Conservation (phyloP, 1,139 yeast species). For the Suhomyces wounanorum region DNA sequence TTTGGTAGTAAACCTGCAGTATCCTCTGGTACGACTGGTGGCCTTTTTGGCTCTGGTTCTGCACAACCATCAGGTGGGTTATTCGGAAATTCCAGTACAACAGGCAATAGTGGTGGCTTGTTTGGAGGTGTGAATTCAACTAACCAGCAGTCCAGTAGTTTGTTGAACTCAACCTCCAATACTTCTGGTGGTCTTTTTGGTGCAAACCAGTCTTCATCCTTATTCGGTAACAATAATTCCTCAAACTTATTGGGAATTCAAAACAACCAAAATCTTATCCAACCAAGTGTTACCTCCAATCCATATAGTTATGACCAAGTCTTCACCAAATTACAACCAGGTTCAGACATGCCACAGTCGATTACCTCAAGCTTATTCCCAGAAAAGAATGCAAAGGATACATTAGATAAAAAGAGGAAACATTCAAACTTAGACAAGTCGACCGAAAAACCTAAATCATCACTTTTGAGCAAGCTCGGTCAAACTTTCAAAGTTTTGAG, state of each 20-base stretch:
- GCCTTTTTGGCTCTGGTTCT: not conserved
- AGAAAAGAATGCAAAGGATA: slow-evolving; percentile 16
- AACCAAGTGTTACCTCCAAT: slow-evolving; percentile 16
- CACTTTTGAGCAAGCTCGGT: slow-evolving; percentile 40
- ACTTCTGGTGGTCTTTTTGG: slow-evolving; percentile 12
- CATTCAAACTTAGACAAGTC: slow-evolving; percentile 21
- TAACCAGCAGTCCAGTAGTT: slow-evolving; percentile 12
- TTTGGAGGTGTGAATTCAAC: slow-evolving; percentile 11
- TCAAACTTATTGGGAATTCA: not conserved
- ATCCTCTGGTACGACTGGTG: no score
- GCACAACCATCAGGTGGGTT: slow-evolving; percentile 18
- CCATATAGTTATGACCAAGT: slow-evolving; percentile 32
- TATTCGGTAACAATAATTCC: not conserved
- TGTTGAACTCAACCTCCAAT: slow-evolving; percentile 15
- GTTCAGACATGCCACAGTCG: slow-evolving; percentile 36
- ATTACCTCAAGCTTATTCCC: slow-evolving; percentile 36
- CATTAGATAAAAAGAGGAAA: slow-evolving; percentile 22
- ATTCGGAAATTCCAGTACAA: slow-evolving; percentile 21
- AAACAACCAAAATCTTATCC: not conserved
- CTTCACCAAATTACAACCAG: slow-evolving; percentile 20
- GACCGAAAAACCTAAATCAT: slow-evolving; percentile 20
- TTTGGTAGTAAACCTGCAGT: no score
- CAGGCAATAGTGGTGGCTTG: slow-evolving; percentile 14
- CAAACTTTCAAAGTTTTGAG: slow-evolving; percentile 40
- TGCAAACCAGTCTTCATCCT: not conserved